phyloP scores from a whole-genome alignment of 202 grass and related monocot genomes.

The Musa balbisiana region DNA sequence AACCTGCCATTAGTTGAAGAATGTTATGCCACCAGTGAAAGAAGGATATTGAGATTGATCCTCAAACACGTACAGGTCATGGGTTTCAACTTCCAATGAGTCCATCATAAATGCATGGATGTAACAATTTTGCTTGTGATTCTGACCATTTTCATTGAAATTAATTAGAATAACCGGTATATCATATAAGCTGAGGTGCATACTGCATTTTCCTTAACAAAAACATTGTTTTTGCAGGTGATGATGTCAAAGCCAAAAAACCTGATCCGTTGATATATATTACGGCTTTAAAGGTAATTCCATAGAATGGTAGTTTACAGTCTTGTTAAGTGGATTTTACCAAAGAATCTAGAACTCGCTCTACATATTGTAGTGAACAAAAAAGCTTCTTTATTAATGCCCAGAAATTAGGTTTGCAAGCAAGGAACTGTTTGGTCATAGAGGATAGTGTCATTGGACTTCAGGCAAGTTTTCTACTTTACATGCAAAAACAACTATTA shows the following conservation, averaged over 20 bases:
- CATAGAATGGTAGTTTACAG: conserved; percentile 4
- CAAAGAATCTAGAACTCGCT: neutral
- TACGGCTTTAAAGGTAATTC: conserved; percentile 57
- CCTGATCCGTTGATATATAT: conserved; percentile 94
- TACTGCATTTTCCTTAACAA: neutral
- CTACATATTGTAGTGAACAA: too few relatives aligned
- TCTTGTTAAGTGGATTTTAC: neutral
- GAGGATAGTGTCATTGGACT: conserved; percentile 98
- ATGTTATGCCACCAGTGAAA: neutral
- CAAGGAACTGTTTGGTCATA: conserved; percentile 83
- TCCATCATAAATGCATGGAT: neutral
- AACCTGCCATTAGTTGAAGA: neutral
- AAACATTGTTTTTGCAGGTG: conserved; percentile 40
- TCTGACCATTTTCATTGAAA: conserved; percentile 1
- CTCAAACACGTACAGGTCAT: neutral
- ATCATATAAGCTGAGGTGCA: neutral
- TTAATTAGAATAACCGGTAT: neutral
- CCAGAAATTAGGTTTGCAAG: conserved; percentile 66
- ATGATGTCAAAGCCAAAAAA: conserved; percentile 96
- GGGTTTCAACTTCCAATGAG: neutral
- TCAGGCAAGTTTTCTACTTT: conserved; percentile 40
- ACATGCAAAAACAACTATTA: neutral
- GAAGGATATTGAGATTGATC: neutral
- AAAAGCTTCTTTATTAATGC: neutral
- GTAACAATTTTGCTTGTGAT: neutral